Evolutionary conservation across 2,329 filamentous ascomycete species (phyloP), one percentile per base, ranked within the genome.

Genomic region (Fusarium vanettenii): DNA sequence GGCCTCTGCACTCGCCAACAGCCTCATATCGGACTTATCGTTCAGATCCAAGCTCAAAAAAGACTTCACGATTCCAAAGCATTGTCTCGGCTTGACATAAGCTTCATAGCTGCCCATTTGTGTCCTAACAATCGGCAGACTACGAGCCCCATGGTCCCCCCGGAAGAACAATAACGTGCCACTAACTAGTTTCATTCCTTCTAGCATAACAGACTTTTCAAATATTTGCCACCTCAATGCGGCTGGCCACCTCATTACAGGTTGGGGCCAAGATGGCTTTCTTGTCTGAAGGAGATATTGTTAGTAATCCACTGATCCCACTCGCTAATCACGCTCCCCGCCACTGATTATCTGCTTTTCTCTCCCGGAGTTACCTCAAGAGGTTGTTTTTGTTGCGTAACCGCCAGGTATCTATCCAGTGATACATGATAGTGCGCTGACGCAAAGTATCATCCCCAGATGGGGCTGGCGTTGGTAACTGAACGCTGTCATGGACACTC

Each of bases 1-100:
- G 1, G 22, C 43, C 43, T 25, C 22, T 22, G 16, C 8, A 18
- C 8, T n/a, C 45, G 5, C 16, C 8, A 48, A 18, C 43, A 16
- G 14, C 8, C 16, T 16, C 7, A 20, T 27, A 10, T 18, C 14
- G 25, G 7, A 10, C 11, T 16, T 9, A 9, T 3, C 2, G 2
- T 5, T 7, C 4, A 16, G 7, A 16, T 18, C 16, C 41, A 45
- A 22, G n/a, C 10, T 2, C 3, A 27, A 29, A 50, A 8, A 27
- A 16, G 7, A 10, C 2, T 18, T 18, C n/a, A 27, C 5, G 1
- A 1, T 6, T 8, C 5, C 22, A 10, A 50, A 16, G 6, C 0
- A 27, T 2, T 11, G 5, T 18, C 22, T 6, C 25, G 25, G 22
- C 6, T 22, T 8, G 25, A 18, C 13, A 31, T n/a, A 13, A 11